phyloP scores from a whole-genome alignment of 139 green algal genomes.

The Dunaliella sp. region DNA sequence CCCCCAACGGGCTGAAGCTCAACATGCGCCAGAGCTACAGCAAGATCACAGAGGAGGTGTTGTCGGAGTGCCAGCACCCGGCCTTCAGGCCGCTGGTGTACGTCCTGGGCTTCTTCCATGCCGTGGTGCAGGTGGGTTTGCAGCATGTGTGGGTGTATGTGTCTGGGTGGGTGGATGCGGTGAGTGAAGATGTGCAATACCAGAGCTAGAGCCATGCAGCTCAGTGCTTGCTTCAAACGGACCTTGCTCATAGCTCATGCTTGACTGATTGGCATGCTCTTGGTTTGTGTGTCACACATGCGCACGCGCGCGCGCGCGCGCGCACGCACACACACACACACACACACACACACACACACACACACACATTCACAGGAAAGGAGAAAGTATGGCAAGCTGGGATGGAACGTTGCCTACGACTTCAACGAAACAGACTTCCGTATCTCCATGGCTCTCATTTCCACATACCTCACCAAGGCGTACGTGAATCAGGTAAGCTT shows the following conservation, averaged over 20 bases:
- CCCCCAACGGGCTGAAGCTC: constrained; percentile 86
- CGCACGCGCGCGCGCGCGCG: background rate
- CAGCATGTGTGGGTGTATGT: background rate
- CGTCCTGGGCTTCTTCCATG: constrained; percentile 88
- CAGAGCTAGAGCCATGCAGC: no score
- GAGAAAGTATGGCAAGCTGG: constrained; percentile 90
- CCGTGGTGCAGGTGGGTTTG: constrained; percentile 57
- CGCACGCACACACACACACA: background rate
- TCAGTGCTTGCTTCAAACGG: no score
- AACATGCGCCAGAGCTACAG: constrained; percentile 86
- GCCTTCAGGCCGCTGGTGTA: constrained; percentile 84
- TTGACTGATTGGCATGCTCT: no score
- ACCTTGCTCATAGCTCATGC: no score
- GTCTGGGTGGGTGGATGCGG: no score
- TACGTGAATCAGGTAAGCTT: constrained; percentile 50
- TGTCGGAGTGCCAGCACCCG: constrained; percentile 73
- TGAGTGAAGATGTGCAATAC: no score
- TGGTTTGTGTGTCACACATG: background rate
- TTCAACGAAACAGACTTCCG: constrained; percentile 94
- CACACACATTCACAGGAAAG: constrained; percentile 60
- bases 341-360: background rate
- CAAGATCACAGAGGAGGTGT: constrained; percentile 80
- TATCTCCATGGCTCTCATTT: constrained; percentile 81
- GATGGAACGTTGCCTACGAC: constrained; percentile 91
- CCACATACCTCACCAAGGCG: constrained; percentile 80